phyloP scores from a whole-genome alignment of 2,329 filamentous ascomycete genomes.

The Paraphoma sp. region DNA sequence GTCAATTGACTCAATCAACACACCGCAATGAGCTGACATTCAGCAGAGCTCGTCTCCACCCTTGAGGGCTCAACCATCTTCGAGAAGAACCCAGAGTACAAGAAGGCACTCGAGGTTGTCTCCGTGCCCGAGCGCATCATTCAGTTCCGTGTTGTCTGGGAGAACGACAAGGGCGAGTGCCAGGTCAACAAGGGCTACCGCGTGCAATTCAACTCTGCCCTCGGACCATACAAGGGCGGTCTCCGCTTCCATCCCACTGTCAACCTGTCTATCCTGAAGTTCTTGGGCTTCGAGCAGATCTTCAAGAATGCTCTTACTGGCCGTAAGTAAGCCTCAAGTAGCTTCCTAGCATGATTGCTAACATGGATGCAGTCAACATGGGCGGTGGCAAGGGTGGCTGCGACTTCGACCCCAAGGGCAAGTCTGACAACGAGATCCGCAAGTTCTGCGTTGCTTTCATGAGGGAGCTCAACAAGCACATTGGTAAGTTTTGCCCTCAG shows the following conservation, averaged over 20 bases:
- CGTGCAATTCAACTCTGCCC: slow-evolving; percentile 97
- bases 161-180: slow-evolving; percentile 86
- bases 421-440: slow-evolving; percentile 95
- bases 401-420: slow-evolving; percentile 99
- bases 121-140: slow-evolving; percentile 93
- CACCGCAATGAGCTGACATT: slow-evolving; percentile 13
- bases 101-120: slow-evolving; percentile 84
- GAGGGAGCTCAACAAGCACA: slow-evolving; percentile 94
- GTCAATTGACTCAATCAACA: background rate
- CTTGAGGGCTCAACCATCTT: slow-evolving; percentile 95
- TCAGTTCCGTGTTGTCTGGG: slow-evolving; percentile 97
- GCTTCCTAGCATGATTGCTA: slow-evolving; percentile 4
- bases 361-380: slow-evolving; percentile 73
- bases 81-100: slow-evolving; percentile 92
- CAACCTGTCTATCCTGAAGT: slow-evolving; percentile 83
- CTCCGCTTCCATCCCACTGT: slow-evolving; percentile 92
- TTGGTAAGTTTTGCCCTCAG: slow-evolving; percentile 51
- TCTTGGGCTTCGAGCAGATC: slow-evolving; percentile 98
- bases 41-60: slow-evolving; percentile 85
- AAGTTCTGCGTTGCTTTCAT: slow-evolving; percentile 97
- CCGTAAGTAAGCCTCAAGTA: slow-evolving; percentile 60
- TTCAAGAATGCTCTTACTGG: slow-evolving; percentile 99
- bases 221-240: slow-evolving; percentile 98
- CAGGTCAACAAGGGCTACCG: slow-evolving; percentile 95
- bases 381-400: slow-evolving; percentile 97